Conservation (phyloP, 2,329 filamentous ascomycete genomes). For the Hymenoscyphus albidus region DNA sequence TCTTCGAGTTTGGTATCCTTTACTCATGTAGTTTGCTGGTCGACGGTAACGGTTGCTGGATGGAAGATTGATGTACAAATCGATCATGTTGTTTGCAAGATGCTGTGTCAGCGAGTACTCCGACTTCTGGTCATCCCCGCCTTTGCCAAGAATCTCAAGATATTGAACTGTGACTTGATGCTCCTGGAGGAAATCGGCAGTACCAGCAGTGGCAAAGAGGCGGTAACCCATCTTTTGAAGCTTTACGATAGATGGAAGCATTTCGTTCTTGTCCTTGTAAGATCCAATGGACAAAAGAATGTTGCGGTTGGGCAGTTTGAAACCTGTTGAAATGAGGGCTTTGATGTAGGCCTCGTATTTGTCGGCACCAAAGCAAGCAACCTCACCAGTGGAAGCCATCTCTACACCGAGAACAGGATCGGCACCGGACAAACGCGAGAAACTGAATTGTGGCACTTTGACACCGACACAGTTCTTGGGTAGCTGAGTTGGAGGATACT, state of each 20-base stretch:
- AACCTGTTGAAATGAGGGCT: slow-evolving; percentile 90
- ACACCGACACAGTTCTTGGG: slow-evolving; percentile 84
- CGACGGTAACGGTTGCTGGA: slow-evolving; percentile 96
- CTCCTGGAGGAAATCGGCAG: slow-evolving; percentile 92
- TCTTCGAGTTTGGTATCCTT: slow-evolving; percentile 91
- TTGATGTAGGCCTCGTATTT: slow-evolving; percentile 99
- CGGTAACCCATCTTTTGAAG: slow-evolving; percentile 90
- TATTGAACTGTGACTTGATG: slow-evolving; percentile 91
- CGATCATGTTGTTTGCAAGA: slow-evolving; percentile 95
- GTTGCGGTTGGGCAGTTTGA: slow-evolving; percentile 93
- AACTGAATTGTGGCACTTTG: slow-evolving; percentile 98
- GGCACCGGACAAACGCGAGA: slow-evolving; percentile 92
- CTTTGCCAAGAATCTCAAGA: slow-evolving; percentile 76
- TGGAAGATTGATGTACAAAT: slow-evolving; percentile 98
- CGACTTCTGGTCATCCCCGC: slow-evolving; percentile 80
- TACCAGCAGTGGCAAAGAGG: slow-evolving; percentile 92
- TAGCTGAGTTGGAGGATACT: slow-evolving; percentile 75
- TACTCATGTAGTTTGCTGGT: slow-evolving; percentile 97
- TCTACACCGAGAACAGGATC: slow-evolving; percentile 96
- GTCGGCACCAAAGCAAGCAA: slow-evolving; percentile 91
- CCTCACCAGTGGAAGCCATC: slow-evolving; percentile 98
- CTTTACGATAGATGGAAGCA: slow-evolving; percentile 88
- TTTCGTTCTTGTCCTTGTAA: slow-evolving; percentile 97
- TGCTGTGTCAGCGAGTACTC: slow-evolving; percentile 98
- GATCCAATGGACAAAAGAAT: slow-evolving; percentile 93